Base-by-base conservation (phyloP, 345 rosid species). In the Gossypium turneri region DNA sequence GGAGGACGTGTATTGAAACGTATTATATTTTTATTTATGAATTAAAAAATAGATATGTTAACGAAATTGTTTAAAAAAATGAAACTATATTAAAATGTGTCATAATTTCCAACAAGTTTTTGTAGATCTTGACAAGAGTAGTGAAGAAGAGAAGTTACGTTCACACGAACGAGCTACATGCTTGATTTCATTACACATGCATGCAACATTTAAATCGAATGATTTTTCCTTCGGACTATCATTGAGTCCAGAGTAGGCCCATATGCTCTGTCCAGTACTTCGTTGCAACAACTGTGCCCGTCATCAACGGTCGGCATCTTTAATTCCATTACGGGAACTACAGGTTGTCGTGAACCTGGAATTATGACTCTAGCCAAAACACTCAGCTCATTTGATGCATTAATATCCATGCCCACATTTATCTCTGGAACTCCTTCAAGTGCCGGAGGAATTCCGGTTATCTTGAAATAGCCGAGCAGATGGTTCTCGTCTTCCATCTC, bases 241-340 rank as follows among this genome's bases (percentile, higher is more conserved):
- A 82, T 84, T 24, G 92, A 65, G 82, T 85, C 93, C 3, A 94
- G 80, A 64, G 81, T 48, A 29, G 93, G 79, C 24, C 97, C 94
- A 34, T 88, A 88, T 41, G 85, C 75, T 72, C 69, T 84, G 77
- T 78, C 66, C 51, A 94, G 83, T 62, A 92, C 97, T 70, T 84
- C 85, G 2, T 87, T 88, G 51, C 93, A 90, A 97, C 93, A 92
- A 48, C 92, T 94, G 72, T 92, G 97, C 51, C 97, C 97, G 64
- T 88, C 94, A 64, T 92, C 97, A 53, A 92, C 90, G 1, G 90
- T 91, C 0, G 98, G 97, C 98, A 92, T 83, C 84, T 95, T 85
- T 62, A 92, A 92, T 60, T 92, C 97, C 83, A 90, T 83, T 19
- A 90, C 80, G 8, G 97, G 93, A 77, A 81, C 81, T 24, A 77